Evolutionary conservation across 2,329 filamentous ascomycete genomes (phyloP).

Genomic region (Cercospora sp.): DNA sequence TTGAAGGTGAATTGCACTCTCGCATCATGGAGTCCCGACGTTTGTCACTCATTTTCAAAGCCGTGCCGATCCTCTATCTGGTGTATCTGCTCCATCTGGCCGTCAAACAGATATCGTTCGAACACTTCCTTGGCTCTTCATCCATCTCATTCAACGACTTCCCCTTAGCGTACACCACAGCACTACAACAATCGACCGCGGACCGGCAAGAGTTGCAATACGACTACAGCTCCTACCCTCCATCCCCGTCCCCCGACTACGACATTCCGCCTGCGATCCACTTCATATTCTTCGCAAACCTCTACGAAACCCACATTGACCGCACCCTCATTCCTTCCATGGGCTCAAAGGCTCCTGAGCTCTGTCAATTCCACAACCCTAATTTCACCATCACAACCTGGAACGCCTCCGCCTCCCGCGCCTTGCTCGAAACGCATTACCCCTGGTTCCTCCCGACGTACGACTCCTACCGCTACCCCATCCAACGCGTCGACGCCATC

Average conservation of each 20-base stretch:
- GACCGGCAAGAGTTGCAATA: background rate
- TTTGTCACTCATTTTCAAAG: background rate
- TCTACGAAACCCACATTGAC: conserved; percentile 22
- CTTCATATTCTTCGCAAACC: conserved; percentile 30
- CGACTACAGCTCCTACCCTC: conserved; percentile 10
- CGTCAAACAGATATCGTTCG: conserved; percentile 14
- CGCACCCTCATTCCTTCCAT: conserved; percentile 16
- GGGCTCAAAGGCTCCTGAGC: conserved; percentile 24
- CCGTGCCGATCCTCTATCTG: background rate
- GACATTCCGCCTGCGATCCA: conserved; percentile 26
- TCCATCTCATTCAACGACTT: conserved; percentile 24
- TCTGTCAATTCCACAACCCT: conserved; percentile 22
- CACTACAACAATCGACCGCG: background rate
- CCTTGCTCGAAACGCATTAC: conserved; percentile 24
- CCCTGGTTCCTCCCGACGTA: conserved; percentile 56
- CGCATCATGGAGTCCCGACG: background rate
- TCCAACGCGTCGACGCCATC: conserved; percentile 71
- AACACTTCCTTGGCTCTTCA: conserved; percentile 16
- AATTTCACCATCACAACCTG: conserved; percentile 22
- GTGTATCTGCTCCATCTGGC: conserved; percentile 4
- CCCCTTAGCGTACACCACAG: conserved; percentile 12
- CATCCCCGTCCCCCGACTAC: background rate
- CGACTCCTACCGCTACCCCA: conserved; percentile 70
- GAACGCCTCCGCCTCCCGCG: conserved; percentile 21
- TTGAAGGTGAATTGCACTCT: background rate